Conservation (phyloP, 768 basidiomycete species). For the Rhizopogon vulgaris region DNA sequence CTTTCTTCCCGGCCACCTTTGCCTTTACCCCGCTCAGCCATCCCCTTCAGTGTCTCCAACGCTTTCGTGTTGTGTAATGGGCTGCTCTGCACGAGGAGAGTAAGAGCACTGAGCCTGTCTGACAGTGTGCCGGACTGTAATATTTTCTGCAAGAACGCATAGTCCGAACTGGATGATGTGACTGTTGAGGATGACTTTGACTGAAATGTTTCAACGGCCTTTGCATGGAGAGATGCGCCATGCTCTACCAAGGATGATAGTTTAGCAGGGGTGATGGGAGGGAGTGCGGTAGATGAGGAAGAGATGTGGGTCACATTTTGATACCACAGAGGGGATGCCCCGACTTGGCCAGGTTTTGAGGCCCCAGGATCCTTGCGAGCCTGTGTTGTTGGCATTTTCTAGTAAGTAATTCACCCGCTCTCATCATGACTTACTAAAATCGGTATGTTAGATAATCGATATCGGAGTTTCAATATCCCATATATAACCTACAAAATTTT, state of each 20-base stretch:
- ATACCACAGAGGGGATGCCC: conserved; percentile 51
- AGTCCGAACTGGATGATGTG: conserved; percentile 57
- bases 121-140: conserved; percentile 86
- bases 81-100: conserved; percentile 81
- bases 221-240: conserved; percentile 42
- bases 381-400: background rate
- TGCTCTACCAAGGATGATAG: conserved; percentile 39
- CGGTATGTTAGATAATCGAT: too few species aligned
- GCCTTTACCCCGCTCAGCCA: conserved; percentile 74
- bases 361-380: conserved; percentile 6
- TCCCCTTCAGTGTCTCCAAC: conserved; percentile 63
- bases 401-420: too few species aligned
- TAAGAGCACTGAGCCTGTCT: conserved; percentile 86
- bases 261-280: conserved; percentile 36
- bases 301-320: conserved; percentile 34
- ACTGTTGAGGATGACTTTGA: conserved; percentile 42
- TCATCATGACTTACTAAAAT: background rate
- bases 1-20: conserved; percentile 93
- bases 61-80: conserved; percentile 83
- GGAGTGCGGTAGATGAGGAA: conserved; percentile 18
- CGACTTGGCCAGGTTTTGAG: conserved; percentile 16
- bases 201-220: conserved; percentile 40
- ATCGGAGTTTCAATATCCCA: too few species aligned
- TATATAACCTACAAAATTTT: too few species aligned
- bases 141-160: conserved; percentile 77